Base-by-base conservation (phyloP, 306 rosid species). In the Crotalaria pallida region DNA sequence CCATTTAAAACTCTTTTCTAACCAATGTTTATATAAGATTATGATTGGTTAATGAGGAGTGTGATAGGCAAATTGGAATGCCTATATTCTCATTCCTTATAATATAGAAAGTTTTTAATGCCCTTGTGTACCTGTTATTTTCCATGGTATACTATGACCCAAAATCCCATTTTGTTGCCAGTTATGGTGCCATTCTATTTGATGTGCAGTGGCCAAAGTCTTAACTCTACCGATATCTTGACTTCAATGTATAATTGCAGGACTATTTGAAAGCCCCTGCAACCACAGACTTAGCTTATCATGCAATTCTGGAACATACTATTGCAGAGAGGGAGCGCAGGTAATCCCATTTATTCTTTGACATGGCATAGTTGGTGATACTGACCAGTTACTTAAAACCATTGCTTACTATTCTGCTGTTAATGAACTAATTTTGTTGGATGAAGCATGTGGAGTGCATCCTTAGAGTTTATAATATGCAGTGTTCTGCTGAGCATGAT, bases 291-390 rank as follows among this genome's bases (percentile, higher is more conserved):
- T 71, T 95, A 82, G 92, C 99, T 53, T 95, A 95, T 81, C 82
- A 71, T 83, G 90, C 88, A 77, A 89, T 95, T 86, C 78, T 95
- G 81, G 99, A 95, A 75, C 99, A 95, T 77, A 91, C 99, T 62
- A 81, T 91, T 76, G 96, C 99, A 6, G 99, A 95, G 92, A 91
- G 97, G 89, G 99, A 91, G 78, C 99, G 97, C 81, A 95, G 99
- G 99, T 95, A 89, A 87, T 84, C 63, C n/a, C 61, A 52, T 74
- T 64, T 55, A 61, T 53, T 82, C 76, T 33, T 76, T 66, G 57
- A 44, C 40, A 41, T 13, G 16, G 44, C 49, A 61, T 36, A 51
- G 71, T 48, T 81, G 58, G 44, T 67, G 57, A 66, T 65, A 49
- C 67, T 23, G 48, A 57, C 34, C 6, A 15, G 56, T 73, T 73